Evolutionary conservation across 805 yeast genomes (phyloP), one percentile per base, ranked within the genome.

Genomic region (Candida ulmi): DNA sequence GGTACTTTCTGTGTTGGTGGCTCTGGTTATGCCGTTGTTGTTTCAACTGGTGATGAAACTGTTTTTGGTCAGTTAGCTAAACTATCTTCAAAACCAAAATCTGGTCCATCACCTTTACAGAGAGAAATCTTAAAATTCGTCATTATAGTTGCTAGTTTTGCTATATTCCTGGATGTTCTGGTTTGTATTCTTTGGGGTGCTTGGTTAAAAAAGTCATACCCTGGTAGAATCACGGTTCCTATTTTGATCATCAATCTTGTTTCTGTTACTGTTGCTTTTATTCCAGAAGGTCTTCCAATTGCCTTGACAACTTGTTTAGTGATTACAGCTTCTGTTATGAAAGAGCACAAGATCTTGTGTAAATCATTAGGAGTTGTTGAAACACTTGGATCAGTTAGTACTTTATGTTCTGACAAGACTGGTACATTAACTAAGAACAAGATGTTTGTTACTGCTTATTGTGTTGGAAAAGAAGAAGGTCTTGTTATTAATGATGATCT

Each of bases 361-460:
- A 68, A 72, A 44, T 58, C 71, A 3, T 55, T 73, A 37, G 55
- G 72, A 13, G 66, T 69, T 19, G 74, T 74, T 21, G 83, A 77
- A 52, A 76, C 82, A 15, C 60, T 77, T 46, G 83, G 82, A 13
- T 66, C 76, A 13, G 73, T 76, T 17, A 71, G 72, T 50, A 76
- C 54, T 37, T 47, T 66, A 28, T 67, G 71, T 44, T 61, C 65
- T 23, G 72, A 66, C 42, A 67, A 67, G 42, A 67, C 72, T 7
- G 72, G 72, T 13, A 67, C 72, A 5, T 57, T 76, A 35, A 76
- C 82, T 21, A 63, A 72, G 46, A 74, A 74, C 51, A 63, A 64
- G 41, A 72, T 74, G 74, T 43, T 57, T 23, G 72, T 68, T 2
- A 65, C 67, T 2, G 49, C 57, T 34, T 36, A 44, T 26, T 24